These are phyloP conservation scores for Serpula lacrymans DNA, from an alignment of 768 basidiomycete genomes.

Conservation along the genomic window DNA sequence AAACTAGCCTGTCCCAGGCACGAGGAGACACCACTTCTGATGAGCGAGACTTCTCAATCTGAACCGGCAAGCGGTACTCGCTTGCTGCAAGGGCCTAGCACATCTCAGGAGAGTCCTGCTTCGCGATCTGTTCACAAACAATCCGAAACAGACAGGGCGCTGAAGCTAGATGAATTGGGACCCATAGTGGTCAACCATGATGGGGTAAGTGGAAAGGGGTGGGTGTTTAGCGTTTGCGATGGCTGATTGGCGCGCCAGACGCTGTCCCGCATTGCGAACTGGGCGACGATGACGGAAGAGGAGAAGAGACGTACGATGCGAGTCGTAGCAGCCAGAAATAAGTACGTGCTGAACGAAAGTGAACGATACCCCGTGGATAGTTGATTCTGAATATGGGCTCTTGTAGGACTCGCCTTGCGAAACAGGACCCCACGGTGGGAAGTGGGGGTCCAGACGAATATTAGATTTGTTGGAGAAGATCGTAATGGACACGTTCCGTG, in stretches of 20 bases:
- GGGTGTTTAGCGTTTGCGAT: background rate
- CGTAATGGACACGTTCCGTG: no score
- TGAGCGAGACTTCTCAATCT: no score
- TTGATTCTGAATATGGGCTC: background rate
- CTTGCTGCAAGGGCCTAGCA: no score
- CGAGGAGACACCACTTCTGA: no score
- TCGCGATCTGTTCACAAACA: conserved; percentile 6
- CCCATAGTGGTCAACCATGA: conserved; percentile 69
- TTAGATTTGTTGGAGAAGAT: no score
- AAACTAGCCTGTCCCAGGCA: no score
- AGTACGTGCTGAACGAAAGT: conserved; percentile 33
- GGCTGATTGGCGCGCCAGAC: conserved; percentile 37
- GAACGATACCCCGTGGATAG: no score
- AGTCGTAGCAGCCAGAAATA: conserved; percentile 51
- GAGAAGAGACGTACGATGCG: conserved; percentile 58
- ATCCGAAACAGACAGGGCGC: conserved; percentile 19
- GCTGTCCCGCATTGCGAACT: conserved; percentile 62
- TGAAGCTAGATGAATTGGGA: conserved; percentile 57
- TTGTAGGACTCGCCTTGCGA: background rate
- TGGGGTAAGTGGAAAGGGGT: conserved; percentile 41
- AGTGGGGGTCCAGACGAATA: no score
- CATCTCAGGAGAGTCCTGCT: no score
- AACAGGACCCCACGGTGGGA: no score
- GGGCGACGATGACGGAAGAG: conserved; percentile 51
- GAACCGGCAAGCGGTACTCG: no score